Base-by-base conservation (phyloP, 441 rosid genomes). In the Syzygium malaccense region DNA sequence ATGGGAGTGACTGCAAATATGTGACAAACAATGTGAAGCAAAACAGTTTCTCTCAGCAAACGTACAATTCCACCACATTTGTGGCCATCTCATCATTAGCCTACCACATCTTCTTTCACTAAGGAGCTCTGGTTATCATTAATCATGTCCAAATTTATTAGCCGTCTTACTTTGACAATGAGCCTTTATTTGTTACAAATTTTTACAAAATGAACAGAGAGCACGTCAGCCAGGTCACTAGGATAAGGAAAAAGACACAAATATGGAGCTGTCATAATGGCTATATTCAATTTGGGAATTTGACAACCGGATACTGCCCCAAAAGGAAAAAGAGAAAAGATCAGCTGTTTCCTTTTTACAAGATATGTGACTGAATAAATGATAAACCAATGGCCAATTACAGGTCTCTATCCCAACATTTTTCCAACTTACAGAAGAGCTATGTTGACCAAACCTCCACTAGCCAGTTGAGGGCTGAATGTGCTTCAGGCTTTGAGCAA, bases 401-500 rank as follows among this genome's bases (percentile, higher is more conserved):
- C 83, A 75, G n/a, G 53, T 41, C 51, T 25, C 83, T 75, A 75
- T 75, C 83, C 41, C 83, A 75, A 75, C 83, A 23, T 75, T 75
- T 75, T 75, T 75, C n/a, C 83, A 75, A 75, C 83, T 75, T 75
- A 75, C 53, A 23, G 83, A 75, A 26, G 87, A 86, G 51, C 71
- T 86, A 86, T 58, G 51, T 56, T 33, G 51, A 33, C 87, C 62
- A 58, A 60, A 58, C 32, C 80, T 84, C 87, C 49, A 30, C 68
- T 88, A 86, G 30, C 56, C 58, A 33, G 55, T 58, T 33, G 85
- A 68, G 48, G 90, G 88, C 37, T 87, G 89, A 87, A 88, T 87
- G 49, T 79, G 56, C 68, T 88, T 88, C 53, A 93, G 90, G 89
- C 91, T 88, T 25, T 92, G 91, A 20, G 92, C 92, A 85, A 93